These are phyloP conservation scores for Piromyces finnis DNA, from an alignment of 192 early-diverging fungal species.

Conservation along the genomic window DNA sequence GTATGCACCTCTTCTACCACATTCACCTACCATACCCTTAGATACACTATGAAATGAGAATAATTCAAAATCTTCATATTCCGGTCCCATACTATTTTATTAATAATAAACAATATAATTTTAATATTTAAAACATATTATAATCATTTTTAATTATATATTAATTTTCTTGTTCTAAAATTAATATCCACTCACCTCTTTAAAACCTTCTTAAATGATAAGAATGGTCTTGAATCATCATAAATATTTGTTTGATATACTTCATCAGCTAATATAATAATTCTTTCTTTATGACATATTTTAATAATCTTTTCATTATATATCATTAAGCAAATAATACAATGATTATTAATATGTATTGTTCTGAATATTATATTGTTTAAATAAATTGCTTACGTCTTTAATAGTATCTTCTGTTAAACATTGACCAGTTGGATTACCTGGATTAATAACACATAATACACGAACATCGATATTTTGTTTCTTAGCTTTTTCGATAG, in stretches of 20 bases:
- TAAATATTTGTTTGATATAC: slow-evolving; percentile 98
- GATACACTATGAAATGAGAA: slow-evolving; percentile 93
- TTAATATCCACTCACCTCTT: slow-evolving; percentile 13
- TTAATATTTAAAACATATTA: background rate
- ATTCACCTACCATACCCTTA: slow-evolving; percentile 98
- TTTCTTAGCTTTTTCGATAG: slow-evolving; percentile 39
- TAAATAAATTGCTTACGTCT: slow-evolving; percentile 15
- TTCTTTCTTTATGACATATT: slow-evolving; percentile 63
- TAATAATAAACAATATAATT: background rate
- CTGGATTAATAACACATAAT: slow-evolving; percentile 92
- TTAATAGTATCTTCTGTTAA: slow-evolving; percentile 64
- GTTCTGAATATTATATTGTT: background rate
- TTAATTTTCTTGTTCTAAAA: no score
- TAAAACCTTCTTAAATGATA: slow-evolving; percentile 91
- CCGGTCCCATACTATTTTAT: slow-evolving; percentile 35
- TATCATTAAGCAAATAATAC: no score
- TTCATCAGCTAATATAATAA: slow-evolving; percentile 89
- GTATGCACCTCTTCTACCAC: slow-evolving; percentile 87
- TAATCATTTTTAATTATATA: no score
- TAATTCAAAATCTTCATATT: slow-evolving; percentile 59
- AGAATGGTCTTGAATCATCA: slow-evolving; percentile 61
- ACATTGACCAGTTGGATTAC: slow-evolving; percentile 93
- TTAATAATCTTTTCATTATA: slow-evolving; percentile 42
- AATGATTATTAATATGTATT: no score
- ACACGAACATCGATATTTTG: slow-evolving; percentile 78